phyloP scores from a whole-genome alignment of 257 asterid genomes.

The Gynochthodes officinalis region DNA sequence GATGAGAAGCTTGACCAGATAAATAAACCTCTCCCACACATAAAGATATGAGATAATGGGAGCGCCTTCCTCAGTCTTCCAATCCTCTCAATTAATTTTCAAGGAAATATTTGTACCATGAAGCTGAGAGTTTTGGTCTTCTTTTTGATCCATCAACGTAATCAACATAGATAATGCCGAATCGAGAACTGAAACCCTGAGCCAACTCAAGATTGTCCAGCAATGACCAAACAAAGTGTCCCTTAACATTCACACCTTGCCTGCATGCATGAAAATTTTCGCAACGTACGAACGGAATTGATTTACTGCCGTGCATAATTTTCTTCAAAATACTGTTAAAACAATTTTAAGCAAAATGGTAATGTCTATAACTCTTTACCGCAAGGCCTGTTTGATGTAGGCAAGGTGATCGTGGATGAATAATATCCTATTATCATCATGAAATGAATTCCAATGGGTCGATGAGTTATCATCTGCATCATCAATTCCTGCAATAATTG shows the following conservation, averaged over 20 bases:
- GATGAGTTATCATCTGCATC: conserved; percentile 13
- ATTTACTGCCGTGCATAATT: too few species aligned
- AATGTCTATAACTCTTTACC: not conserved
- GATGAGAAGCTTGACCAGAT: too few species aligned
- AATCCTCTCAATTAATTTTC: too few species aligned
- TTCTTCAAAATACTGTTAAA: too few species aligned
- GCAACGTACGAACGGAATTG: not conserved
- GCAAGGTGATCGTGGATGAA: conserved; percentile 29
- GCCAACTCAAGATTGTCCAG: conserved; percentile 32
- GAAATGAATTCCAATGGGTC: conserved; percentile 25
- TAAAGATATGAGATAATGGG: too few species aligned
- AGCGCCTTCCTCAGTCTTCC: too few species aligned
- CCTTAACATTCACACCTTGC: conserved; percentile 42
- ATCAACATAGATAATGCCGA: conserved; percentile 37
- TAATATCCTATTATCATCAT: conserved; percentile 31
- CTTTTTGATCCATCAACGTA: conserved; percentile 22
- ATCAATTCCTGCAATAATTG: not conserved
- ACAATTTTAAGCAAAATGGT: too few species aligned
- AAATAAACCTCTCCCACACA: too few species aligned
- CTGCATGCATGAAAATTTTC: conserved; percentile 14
- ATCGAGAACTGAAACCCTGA: conserved; percentile 30
- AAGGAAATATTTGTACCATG: conserved; percentile 26
- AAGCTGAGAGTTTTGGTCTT: conserved; percentile 37
- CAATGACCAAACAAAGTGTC: conserved; percentile 40
- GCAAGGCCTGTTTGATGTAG: not conserved